Evolutionary conservation across 1,284 basidiomycete genomes (phyloP).

Genomic region (Cryptococcus sp.): DNA sequence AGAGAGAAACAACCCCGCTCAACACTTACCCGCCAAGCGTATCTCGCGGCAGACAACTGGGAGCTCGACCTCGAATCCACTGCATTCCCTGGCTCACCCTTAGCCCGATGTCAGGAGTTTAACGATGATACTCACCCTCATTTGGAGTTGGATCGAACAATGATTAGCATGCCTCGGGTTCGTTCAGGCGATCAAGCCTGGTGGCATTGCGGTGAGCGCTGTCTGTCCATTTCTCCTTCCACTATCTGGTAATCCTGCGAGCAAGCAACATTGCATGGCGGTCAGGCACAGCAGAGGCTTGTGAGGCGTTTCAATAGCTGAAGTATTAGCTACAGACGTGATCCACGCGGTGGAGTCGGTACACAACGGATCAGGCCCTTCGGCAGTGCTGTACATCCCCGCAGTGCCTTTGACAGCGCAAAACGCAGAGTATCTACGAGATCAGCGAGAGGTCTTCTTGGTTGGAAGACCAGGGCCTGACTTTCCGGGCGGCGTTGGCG

Average conservation of each 20-base stretch:
- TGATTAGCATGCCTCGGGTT: slow-evolving; percentile 73
- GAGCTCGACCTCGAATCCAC: slow-evolving; percentile 62
- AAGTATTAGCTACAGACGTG: slow-evolving; percentile 55
- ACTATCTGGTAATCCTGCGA: too few relatives aligned
- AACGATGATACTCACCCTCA: slow-evolving; percentile 69
- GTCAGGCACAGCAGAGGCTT: background rate
- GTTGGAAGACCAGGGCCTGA: slow-evolving; percentile 66
- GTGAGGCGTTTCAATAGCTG: background rate
- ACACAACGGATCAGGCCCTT: slow-evolving; percentile 65
- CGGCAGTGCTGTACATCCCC: slow-evolving; percentile 77
- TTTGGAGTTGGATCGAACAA: slow-evolving; percentile 63
- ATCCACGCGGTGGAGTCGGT: slow-evolving; percentile 70
- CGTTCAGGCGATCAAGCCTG: slow-evolving; percentile 75
- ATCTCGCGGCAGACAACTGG: slow-evolving; percentile 64
- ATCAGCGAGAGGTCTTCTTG: slow-evolving; percentile 62
- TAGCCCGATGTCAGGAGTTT: slow-evolving; percentile 67
- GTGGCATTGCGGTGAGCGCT: slow-evolving; percentile 68
- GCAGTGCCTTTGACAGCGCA: slow-evolving; percentile 67
- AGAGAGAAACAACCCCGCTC: slow-evolving; percentile 16
- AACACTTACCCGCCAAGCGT: slow-evolving; percentile 27
- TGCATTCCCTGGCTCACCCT: slow-evolving; percentile 64
- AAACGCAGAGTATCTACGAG: slow-evolving; percentile 66
- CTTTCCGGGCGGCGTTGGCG: slow-evolving; percentile 73
- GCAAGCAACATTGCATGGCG: background rate
- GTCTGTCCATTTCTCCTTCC: background rate